phyloP scores from a whole-genome alignment of 2,329 filamentous ascomycete species.

The Scytalidium lignicola region DNA sequence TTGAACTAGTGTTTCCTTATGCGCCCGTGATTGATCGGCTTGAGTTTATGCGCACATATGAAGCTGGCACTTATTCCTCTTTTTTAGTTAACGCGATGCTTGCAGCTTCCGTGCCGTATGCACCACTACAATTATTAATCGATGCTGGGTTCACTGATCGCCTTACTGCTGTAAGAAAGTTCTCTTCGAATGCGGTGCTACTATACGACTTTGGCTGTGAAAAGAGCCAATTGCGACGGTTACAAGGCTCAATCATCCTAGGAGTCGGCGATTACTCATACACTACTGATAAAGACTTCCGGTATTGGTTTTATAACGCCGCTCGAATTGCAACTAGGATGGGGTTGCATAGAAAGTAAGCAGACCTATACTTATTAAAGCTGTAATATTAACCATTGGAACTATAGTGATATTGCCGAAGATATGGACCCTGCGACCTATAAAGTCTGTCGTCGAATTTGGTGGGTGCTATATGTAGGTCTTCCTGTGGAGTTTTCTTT shows the following conservation, averaged over 20 bases:
- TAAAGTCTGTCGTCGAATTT: background rate
- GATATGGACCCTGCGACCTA: conserved; percentile 1
- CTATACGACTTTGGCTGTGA: conserved; percentile 4
- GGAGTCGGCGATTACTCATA: background rate
- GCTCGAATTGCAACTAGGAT: conserved; percentile 2
- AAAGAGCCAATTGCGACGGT: background rate
- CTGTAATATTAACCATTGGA: background rate
- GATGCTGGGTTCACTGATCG: background rate
- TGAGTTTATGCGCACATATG: background rate
- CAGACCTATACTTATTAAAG: background rate
- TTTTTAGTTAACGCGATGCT: conserved; percentile 1
- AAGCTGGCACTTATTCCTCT: background rate
- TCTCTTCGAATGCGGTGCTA: background rate
- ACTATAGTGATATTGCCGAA: background rate
- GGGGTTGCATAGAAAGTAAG: conserved; percentile 2
- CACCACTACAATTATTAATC: background rate
- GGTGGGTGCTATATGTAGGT: conserved; percentile 2
- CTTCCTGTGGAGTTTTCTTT: background rate
- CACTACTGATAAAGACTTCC: conserved; percentile 1
- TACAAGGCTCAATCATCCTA: conserved; percentile 1
- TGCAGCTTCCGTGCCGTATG: background rate
- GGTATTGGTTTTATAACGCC: conserved; percentile 3
- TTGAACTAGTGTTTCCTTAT: conserved; percentile 1
- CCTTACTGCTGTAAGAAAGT: background rate
- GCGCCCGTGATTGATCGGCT: conserved; percentile 1